Evolutionary conservation across 2,329 filamentous ascomycete genomes (phyloP).

Genomic region (Fusarium drepaniforme): DNA sequence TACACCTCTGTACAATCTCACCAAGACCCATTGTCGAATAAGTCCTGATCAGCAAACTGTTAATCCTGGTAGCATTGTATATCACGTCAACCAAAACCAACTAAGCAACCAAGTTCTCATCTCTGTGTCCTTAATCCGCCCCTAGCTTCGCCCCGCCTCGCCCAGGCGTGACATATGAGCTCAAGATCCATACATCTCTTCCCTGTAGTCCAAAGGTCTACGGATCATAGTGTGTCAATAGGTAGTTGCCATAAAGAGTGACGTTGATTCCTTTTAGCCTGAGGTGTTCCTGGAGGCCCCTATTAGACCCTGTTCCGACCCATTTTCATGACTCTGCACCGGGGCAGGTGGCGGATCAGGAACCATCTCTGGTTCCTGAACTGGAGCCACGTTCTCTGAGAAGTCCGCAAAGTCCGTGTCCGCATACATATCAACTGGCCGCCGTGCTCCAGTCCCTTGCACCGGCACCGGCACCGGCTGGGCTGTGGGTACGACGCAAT

Average conservation of each 20-base stretch:
- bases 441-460: neutral
- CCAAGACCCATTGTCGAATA: no score
- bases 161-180: no score
- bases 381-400: neutral
- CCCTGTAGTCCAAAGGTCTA: neutral
- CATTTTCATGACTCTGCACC: neutral
- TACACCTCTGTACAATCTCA: no score
- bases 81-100: no score
- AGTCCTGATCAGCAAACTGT: no score
- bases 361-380: neutral
- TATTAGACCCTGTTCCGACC: neutral
- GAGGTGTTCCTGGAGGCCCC: neutral
- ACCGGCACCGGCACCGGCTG: neutral
- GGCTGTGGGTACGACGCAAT: neutral
- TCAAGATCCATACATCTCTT: no score
- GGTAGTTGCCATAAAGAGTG: neutral
- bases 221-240: neutral
- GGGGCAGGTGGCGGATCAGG: neutral
- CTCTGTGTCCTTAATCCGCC: rapidly evolving
- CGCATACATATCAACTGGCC: neutral
- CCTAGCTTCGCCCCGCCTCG: no score
- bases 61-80: no score
- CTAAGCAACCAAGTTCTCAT: no score
- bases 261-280: neutral
- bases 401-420: neutral